Evolutionary conservation across 164 flowering plant species (phyloP).

Genomic region (Berberis thunbergii): DNA sequence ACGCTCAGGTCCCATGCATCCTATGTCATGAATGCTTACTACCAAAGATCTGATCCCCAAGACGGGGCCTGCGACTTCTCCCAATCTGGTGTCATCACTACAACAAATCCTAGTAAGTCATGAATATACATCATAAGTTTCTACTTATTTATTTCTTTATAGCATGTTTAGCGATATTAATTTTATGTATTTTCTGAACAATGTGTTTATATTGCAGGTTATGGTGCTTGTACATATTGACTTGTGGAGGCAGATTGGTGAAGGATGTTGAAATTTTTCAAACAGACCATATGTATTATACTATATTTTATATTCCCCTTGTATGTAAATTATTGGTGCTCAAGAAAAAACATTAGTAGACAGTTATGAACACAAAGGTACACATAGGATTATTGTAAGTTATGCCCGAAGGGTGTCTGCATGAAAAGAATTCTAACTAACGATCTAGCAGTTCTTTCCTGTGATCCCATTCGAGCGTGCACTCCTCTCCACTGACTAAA

Average conservation of each 20-base stretch:
- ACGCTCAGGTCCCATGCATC: constrained; percentile 49
- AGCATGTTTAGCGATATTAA: neutral
- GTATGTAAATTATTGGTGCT: no score
- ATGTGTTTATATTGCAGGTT: neutral
- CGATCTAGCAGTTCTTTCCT: no score
- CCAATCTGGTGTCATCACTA: neutral
- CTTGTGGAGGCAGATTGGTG: neutral
- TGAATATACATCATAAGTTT: neutral
- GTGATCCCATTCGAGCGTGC: no score
- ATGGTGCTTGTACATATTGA: neutral
- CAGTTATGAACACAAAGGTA: no score
- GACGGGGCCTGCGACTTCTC: neutral
- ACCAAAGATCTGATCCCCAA: neutral
- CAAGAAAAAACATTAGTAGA: no score
- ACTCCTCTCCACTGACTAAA: no score
- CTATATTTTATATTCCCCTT: no score
- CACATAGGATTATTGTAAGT: no score
- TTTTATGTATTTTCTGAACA: neutral
- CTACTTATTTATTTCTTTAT: neutral
- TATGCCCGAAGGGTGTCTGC: no score
- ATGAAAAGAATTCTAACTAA: no score
- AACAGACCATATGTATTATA: no score
- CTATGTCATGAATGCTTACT: constrained; percentile 58
- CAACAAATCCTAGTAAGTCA: constrained; percentile 1
- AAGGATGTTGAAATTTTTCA: no score